Evolutionary conservation across 225 moss, liverwort and hornwort species (phyloP).

Genomic region (Polytrichum formosum): DNA sequence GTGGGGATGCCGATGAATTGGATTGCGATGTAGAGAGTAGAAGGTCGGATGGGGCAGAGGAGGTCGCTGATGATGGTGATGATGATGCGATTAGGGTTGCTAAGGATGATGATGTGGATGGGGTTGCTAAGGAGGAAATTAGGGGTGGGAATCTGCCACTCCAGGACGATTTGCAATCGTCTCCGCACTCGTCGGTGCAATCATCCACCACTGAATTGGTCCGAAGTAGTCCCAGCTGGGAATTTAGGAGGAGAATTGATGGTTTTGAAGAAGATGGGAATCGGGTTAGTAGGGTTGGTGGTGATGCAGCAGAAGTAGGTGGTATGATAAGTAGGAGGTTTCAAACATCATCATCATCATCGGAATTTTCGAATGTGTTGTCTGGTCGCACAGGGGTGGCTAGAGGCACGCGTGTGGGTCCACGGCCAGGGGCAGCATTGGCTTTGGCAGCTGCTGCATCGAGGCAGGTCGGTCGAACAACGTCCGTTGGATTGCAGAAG

Average conservation of each 20-base stretch:
- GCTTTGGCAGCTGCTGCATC: conserved; percentile 76
- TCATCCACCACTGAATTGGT: background rate
- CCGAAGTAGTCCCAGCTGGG: background rate
- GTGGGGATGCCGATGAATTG: too few species aligned
- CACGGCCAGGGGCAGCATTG: conserved; percentile 66
- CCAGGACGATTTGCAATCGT: background rate
- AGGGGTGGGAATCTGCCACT: background rate
- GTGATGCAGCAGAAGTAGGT: background rate
- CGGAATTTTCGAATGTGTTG: background rate
- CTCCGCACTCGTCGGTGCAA: background rate
- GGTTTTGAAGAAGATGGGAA: background rate
- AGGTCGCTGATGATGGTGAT: too few species aligned
- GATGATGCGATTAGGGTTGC: background rate
- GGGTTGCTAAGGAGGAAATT: background rate
- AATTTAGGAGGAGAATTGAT: background rate
- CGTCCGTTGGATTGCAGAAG: conserved; percentile 21
- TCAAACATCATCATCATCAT: too few species aligned
- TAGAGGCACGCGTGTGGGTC: conserved; percentile 22
- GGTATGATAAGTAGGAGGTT: too few species aligned
- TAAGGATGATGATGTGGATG: background rate
- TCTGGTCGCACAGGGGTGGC: conserved; percentile 9
- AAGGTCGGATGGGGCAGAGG: too few species aligned
- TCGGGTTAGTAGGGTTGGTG: background rate
- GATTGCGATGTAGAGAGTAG: too few species aligned
- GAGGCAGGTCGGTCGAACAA: conserved; percentile 41